Evolutionary conservation across 2,329 filamentous ascomycete genomes (phyloP).

Genomic region (Nemania sp.): DNA sequence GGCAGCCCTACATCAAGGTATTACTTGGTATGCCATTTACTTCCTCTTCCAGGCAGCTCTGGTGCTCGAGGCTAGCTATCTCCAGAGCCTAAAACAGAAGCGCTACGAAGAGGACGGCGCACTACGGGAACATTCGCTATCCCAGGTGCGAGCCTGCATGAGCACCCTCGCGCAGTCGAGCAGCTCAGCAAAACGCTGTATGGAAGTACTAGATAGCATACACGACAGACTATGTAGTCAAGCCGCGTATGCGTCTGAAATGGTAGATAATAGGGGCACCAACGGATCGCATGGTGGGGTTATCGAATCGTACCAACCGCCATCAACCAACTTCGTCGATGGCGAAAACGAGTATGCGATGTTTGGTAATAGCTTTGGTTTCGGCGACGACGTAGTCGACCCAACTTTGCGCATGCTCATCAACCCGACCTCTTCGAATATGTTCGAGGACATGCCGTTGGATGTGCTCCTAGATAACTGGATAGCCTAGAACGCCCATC

Average conservation of each 20-base stretch:
- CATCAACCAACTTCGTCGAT: background rate
- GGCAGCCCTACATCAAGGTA: slow-evolving; percentile 2
- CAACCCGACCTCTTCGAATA: slow-evolving; percentile 23
- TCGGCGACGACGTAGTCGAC: slow-evolving; percentile 7
- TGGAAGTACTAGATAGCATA: slow-evolving; percentile 23
- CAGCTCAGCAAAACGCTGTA: slow-evolving; percentile 18
- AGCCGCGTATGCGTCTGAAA: background rate
- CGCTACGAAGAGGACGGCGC: slow-evolving; percentile 4
- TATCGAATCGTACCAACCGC: background rate
- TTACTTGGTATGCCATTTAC: slow-evolving; percentile 17
- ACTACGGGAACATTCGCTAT: slow-evolving; percentile 5
- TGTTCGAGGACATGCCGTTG: slow-evolving; percentile 23
- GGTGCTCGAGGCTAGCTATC: slow-evolving; percentile 22
- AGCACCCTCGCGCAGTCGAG: slow-evolving; percentile 4
- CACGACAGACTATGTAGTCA: slow-evolving; percentile 9
- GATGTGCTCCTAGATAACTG: slow-evolving; percentile 23
- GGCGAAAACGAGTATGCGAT: background rate
- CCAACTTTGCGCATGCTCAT: slow-evolving; percentile 22
- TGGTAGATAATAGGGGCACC: background rate
- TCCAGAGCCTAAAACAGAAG: slow-evolving; percentile 10
- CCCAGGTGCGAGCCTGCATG: slow-evolving; percentile 4
- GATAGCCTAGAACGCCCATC: slow-evolving; percentile 12
- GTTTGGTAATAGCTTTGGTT: background rate
- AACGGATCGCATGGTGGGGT: background rate
- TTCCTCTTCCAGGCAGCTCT: slow-evolving; percentile 20